These are phyloP conservation scores for Lasiodiplodia sp. DNA, from an alignment of 2,329 filamentous ascomycete species.

Conservation along the genomic window DNA sequence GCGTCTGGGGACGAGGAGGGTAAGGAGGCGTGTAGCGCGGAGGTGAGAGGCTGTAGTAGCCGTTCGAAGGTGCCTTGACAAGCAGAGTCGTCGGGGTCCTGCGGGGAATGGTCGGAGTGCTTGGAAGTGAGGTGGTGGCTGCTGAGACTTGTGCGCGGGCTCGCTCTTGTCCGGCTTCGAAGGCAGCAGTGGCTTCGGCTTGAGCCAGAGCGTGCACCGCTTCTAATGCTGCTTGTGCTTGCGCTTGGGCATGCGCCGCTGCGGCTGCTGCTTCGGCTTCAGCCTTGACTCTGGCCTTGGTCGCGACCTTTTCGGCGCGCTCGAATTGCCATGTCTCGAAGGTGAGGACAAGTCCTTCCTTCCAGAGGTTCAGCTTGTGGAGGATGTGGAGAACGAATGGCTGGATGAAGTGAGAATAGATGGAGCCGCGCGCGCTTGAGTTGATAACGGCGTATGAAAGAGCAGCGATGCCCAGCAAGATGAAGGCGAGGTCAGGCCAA, in stretches of 20 bases:
- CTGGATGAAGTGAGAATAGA: not conserved
- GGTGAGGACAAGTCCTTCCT: not conserved
- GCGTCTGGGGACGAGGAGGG: not conserved
- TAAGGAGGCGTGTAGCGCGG: not conserved
- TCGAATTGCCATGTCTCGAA: not conserved
- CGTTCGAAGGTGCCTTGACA: too few relatives aligned
- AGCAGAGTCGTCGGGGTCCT: too few relatives aligned
- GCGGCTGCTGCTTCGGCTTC: not conserved
- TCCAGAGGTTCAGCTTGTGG: not conserved
- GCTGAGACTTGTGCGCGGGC: not conserved
- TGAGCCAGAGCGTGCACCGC: too few relatives aligned
- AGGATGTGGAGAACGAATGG: not conserved
- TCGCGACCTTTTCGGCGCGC: not conserved
- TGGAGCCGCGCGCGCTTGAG: not conserved
- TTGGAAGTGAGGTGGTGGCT: not conserved
- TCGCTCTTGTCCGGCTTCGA: too few relatives aligned
- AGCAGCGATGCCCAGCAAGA: not conserved
- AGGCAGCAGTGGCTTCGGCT: too few relatives aligned
- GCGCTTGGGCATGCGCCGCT: not conserved
- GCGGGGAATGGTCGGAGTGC: not conserved
- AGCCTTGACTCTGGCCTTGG: too few relatives aligned
- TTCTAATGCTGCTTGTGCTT: not conserved
- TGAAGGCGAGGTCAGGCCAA: not conserved
- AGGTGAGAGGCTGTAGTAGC: too few relatives aligned
- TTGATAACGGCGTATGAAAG: not conserved